Evolutionary conservation across 1,284 basidiomycete genomes (phyloP).

Genomic region (Microbotryomycetes sp.): DNA sequence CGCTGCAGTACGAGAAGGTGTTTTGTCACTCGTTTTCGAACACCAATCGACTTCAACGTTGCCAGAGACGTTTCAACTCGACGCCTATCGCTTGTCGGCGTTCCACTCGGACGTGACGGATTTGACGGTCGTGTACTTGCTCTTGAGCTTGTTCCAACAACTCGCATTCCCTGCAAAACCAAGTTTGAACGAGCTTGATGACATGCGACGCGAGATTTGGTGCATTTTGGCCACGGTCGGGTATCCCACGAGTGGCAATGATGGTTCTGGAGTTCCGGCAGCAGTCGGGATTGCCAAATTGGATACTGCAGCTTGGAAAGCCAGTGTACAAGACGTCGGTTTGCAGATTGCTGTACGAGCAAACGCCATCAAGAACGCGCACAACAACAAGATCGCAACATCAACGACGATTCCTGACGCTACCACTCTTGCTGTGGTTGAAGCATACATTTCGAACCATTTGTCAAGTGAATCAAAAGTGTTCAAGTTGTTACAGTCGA

Average conservation of each 20-base stretch:
- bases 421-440: constrained; percentile 19
- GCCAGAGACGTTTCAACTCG: constrained; percentile 80
- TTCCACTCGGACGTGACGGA: constrained; percentile 70
- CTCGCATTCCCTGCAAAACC: constrained; percentile 52
- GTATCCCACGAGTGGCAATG: constrained; percentile 33
- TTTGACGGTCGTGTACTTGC: constrained; percentile 67
- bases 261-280: constrained; percentile 38
- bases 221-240: constrained; percentile 61
- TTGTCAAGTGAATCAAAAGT: constrained; percentile 23
- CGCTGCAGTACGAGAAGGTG: constrained; percentile 16
- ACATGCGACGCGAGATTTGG: constrained; percentile 67
- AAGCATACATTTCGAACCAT: constrained; percentile 30
- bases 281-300: constrained; percentile 39
- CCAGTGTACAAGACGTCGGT: constrained; percentile 55
- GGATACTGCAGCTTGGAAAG: constrained; percentile 49
- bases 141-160: constrained; percentile 71
- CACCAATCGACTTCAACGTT: constrained; percentile 50
- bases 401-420: constrained; percentile 44
- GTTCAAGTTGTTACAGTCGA: constrained; percentile 54
- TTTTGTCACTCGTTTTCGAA: constrained; percentile 64
- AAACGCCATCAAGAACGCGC: constrained; percentile 34
- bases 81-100: constrained; percentile 62
- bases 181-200: constrained; percentile 46
- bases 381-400: neutral
- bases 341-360: constrained; percentile 62